Evolutionary conservation across 345 rosid species (phyloP).

Genomic region (Erysimum cheiranthoides): DNA sequence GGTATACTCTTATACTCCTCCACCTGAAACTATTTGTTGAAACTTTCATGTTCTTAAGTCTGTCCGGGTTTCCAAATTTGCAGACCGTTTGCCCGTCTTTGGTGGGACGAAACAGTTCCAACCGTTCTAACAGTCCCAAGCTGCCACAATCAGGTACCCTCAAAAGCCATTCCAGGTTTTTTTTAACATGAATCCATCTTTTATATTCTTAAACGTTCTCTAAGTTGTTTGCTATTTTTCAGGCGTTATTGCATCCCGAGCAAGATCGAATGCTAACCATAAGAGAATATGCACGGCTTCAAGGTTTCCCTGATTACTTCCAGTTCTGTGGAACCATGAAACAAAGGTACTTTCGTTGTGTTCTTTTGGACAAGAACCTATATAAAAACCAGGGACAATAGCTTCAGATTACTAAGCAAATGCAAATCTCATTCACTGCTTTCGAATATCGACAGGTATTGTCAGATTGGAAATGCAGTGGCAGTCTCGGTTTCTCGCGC

Average conservation of each 20-base stretch:
- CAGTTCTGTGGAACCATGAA: slow-evolving; percentile 77
- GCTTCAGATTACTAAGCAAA: slow-evolving; percentile 19
- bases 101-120: slow-evolving; percentile 98
- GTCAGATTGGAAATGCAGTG: slow-evolving; percentile 93
- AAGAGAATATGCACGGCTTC: slow-evolving; percentile 89
- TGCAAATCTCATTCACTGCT: slow-evolving; percentile 3
- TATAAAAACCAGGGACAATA: neutral
- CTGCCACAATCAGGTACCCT: slow-evolving; percentile 69
- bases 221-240: slow-evolving; percentile 35
- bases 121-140: slow-evolving; percentile 71
- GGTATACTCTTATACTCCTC: slow-evolving; percentile 49
- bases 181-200: slow-evolving; percentile 14
- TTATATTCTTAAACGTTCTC: neutral
- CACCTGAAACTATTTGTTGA: slow-evolving; percentile 14
- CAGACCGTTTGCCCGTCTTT: slow-evolving; percentile 88
- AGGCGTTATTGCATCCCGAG: slow-evolving; percentile 87
- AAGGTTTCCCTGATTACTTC: slow-evolving; percentile 97
- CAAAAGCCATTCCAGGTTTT: slow-evolving; percentile 23
- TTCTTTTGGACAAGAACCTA: neutral
- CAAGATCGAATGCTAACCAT: slow-evolving; percentile 91
- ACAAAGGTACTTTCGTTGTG: slow-evolving; percentile 57
- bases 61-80: slow-evolving; percentile 7
- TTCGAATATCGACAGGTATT: slow-evolving; percentile 56
- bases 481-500: slow-evolving; percentile 83
- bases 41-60: neutral